Evolutionary conservation across 75 land plant species (phyloP).

Genomic region (Isoetes taiwanensis): DNA sequence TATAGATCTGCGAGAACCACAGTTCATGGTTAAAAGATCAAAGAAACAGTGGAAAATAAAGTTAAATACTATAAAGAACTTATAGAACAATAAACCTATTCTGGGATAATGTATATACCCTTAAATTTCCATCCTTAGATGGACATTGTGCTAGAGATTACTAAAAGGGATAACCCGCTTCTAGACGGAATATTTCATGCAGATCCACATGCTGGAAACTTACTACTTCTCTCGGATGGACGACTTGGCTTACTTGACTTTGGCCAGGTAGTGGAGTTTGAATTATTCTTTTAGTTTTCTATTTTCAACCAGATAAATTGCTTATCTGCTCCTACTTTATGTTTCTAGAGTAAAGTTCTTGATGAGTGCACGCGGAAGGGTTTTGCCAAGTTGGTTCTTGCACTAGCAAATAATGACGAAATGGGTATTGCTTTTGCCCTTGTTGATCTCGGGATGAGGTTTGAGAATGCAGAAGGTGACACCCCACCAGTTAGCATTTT

Average conservation of each 20-base stretch:
- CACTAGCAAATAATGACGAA: constrained; percentile 21
- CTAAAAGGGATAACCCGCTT: too few relatives aligned
- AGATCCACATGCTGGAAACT: constrained; percentile 41
- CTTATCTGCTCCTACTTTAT: too few relatives aligned
- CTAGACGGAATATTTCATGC: constrained; percentile 38
- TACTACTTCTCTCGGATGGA: constrained; percentile 28
- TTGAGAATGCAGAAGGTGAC: constrained; percentile 17
- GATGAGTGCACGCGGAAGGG: constrained; percentile 13
- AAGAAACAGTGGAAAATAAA: too few relatives aligned
- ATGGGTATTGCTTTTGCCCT: constrained; percentile 19
- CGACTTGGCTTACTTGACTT: constrained; percentile 31
- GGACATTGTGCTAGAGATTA: too few relatives aligned
- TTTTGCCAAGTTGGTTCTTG: constrained; percentile 18
- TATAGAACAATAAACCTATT: too few relatives aligned
- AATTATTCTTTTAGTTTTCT: too few relatives aligned
- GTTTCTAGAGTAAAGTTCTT: constrained; percentile 32
- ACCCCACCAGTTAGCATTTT: constrained; percentile 10
- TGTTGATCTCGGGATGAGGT: constrained; percentile 21
- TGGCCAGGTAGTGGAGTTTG: constrained; percentile 39
- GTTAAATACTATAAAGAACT: too few relatives aligned
- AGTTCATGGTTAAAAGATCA: too few relatives aligned
- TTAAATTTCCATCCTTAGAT: too few relatives aligned
- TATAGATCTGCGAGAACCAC: too few relatives aligned
- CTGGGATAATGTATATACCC: too few relatives aligned
- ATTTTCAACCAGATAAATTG: too few relatives aligned